Evolutionary conservation across 371 early-diverging fungal species (phyloP).

Genomic region (Apophysomyces variabilis): DNA sequence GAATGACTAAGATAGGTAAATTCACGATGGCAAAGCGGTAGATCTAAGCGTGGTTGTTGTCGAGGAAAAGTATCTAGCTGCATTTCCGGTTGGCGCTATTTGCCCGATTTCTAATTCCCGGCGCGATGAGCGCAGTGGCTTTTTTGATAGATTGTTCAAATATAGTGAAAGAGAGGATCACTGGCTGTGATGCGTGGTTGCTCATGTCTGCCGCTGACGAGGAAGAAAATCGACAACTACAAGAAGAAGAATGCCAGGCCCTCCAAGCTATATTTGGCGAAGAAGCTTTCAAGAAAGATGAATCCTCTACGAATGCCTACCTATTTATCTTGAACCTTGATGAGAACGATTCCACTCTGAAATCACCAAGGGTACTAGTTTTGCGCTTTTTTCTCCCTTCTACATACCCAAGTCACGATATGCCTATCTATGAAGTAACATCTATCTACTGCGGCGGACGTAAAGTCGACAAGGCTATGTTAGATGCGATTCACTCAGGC

Average conservation of each 20-base stretch:
- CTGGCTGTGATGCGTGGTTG: too few relatives aligned
- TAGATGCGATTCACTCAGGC: conserved; percentile 55
- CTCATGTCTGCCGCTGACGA: too few relatives aligned
- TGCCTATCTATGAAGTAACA: conserved; percentile 73
- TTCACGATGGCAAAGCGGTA: too few relatives aligned
- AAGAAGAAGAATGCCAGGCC: conserved; percentile 46
- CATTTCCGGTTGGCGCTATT: too few relatives aligned
- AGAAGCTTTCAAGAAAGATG: conserved; percentile 31
- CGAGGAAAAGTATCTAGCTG: too few relatives aligned
- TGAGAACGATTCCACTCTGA: conserved; percentile 26
- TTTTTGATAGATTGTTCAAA: neutral
- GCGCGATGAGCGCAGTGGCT: neutral
- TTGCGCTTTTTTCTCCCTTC: conserved; percentile 66
- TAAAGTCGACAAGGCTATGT: conserved; percentile 44
- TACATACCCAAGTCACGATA: conserved; percentile 68
- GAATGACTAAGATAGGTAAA: too few relatives aligned
- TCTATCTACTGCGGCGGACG: conserved; percentile 69
- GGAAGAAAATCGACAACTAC: conserved; percentile 33
- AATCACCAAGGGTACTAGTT: conserved; percentile 41
- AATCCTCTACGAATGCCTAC: conserved; percentile 23
- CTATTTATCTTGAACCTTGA: conserved; percentile 43
- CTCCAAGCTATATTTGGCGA: conserved; percentile 49
- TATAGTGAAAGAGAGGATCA: neutral
- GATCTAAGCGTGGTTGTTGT: too few relatives aligned
- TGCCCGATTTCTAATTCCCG: too few relatives aligned